A percentile compares a stretch with the other conserved stretches of the same genome.
These are phyloP conservation scores for Magnaporthiopsis rhizophila DNA, from an alignment of 2,329 filamentous ascomycete genomes.

Conservation along the genomic window DNA sequence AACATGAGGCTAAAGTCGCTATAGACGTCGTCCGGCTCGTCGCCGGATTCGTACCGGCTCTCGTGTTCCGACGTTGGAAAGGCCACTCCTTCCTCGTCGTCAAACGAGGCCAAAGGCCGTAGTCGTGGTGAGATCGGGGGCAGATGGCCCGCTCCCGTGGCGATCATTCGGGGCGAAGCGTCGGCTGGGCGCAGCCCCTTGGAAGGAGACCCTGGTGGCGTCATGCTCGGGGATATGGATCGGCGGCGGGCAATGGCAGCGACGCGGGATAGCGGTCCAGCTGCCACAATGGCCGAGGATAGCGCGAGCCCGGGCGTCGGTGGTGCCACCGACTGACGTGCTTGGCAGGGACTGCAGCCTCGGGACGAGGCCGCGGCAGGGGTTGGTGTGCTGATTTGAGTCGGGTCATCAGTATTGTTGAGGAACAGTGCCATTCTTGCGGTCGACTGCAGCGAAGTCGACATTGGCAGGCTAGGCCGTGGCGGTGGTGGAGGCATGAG, in stretches of 20 bases:
- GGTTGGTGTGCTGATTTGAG: neutral
- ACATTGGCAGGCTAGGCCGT: neutral
- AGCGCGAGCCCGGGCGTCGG: neutral
- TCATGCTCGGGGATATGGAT: neutral
- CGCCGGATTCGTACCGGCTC: slow-evolving; percentile 32
- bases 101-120: slow-evolving; percentile 19
- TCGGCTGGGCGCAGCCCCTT: slow-evolving; percentile 1
- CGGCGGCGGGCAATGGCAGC: neutral
- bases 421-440: neutral
- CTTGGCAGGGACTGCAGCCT: neutral
- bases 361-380: no score
- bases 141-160: neutral
- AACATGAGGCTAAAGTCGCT: slow-evolving; percentile 48
- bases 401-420: neutral
- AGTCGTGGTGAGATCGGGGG: neutral
- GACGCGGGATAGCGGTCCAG: neutral
- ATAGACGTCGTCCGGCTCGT: slow-evolving; percentile 43
- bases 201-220: slow-evolving; percentile 5
- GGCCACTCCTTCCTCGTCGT: slow-evolving; percentile 30
- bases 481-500: neutral
- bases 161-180: neutral
- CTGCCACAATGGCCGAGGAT: neutral
- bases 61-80: slow-evolving; percentile 39
- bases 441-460: neutral
- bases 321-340: neutral